These are phyloP conservation scores for Yarrowia keelungensis DNA, from an alignment of 805 yeast genomes.

Conservation along the genomic window DNA sequence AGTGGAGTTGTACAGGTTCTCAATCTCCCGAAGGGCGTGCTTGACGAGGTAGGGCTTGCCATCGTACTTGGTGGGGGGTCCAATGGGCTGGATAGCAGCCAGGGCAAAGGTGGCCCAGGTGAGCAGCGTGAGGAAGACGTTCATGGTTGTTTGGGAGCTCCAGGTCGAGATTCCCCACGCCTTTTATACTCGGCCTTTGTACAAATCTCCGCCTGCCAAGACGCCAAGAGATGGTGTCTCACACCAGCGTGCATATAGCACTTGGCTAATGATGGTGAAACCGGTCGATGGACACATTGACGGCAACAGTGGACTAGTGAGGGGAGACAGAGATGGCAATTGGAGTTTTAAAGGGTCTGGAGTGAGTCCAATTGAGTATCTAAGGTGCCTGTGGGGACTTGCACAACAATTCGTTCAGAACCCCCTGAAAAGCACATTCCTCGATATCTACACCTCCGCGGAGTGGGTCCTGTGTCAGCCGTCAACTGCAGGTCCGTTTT, in stretches of 20 bases:
- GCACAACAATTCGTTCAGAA: too few species aligned
- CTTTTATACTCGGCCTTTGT: slow-evolving; percentile 5
- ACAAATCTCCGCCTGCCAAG: slow-evolving; percentile 23
- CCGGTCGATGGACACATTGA: too few species aligned
- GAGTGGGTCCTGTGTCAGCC: background rate
- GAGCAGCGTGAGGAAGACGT: background rate
- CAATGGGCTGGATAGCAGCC: slow-evolving; percentile 25
- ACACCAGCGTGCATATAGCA: slow-evolving; percentile 12
- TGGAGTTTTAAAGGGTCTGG: too few species aligned
- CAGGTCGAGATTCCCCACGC: background rate
- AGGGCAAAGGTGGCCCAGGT: slow-evolving; percentile 30
- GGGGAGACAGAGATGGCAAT: too few species aligned
- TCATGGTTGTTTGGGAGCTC: background rate
- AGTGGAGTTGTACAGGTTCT: slow-evolving; percentile 36
- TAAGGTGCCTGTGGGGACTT: too few species aligned
- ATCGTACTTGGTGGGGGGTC: slow-evolving; percentile 21
- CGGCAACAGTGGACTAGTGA: too few species aligned
- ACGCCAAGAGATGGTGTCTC: slow-evolving; percentile 31
- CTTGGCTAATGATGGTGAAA: slow-evolving; percentile 3
- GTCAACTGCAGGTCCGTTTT: slow-evolving; percentile 1
- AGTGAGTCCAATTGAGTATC: background rate
- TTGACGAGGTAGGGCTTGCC: slow-evolving; percentile 28
- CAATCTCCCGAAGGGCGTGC: slow-evolving; percentile 35
- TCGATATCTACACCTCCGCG: background rate
- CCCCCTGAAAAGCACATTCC: too few species aligned